Evolutionary conservation across 441 rosid genomes (phyloP), one percentile per base, ranked within the genome.

Genomic region (Jatropha podagrica): DNA sequence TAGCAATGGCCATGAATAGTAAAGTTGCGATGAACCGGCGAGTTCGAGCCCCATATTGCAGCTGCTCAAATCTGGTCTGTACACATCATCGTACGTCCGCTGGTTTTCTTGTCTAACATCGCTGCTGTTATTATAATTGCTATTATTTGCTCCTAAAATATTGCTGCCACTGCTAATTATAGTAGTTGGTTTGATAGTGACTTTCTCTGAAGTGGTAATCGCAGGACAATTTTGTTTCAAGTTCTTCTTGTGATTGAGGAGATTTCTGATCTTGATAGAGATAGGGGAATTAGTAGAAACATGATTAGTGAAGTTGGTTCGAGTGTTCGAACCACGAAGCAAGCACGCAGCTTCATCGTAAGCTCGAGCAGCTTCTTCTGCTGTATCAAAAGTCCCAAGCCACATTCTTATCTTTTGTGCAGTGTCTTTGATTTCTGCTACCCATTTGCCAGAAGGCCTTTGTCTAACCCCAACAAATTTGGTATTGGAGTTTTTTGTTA

Each of bases 361-460:
- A 37, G 98, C 98, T 52, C 86, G 84, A 3, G 98, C 98, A 46
- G 98, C 98, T 72, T 92, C 93, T 75, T 90, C 96, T 3, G 95
- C 92, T 0, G 96, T 84, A 56, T 91, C 85, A n/a, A 92, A 94
- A 4, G 97, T 94, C 42, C 97, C 97, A 0, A 94, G 91, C 97
- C 97, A 92, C 98, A 94, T 90, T 54, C 98, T 88, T 66, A 89
- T 92, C 88, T 91, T 89, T 71, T 90, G 95, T 9, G 91, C 85
- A 0, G 97, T 91, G 88, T 92, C 93, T 83, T 94, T 94, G 88
- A 94, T 94, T 85, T 94, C 98, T 11, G 97, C 97, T 4, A 91
- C 96, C 97, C 98, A 94, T 82, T 92, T 94, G 5, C 97, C 95
- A 0, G 98, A 91, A 4, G 97, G 96, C 82, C 98, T 86, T 76